phyloP scores from a whole-genome alignment of 768 basidiomycete genomes.

The Hortiboletus flavorubellus region DNA sequence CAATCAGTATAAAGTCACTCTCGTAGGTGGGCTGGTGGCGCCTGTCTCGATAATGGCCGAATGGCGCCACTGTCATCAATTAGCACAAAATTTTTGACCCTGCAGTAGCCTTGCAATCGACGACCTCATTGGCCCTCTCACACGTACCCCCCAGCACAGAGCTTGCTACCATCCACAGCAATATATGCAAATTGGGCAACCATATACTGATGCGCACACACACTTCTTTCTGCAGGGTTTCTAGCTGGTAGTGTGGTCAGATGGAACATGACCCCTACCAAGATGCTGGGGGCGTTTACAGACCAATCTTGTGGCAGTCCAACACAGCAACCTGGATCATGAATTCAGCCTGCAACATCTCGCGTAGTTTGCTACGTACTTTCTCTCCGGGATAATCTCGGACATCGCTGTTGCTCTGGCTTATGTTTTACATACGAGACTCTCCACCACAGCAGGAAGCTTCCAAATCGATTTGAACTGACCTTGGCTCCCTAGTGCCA shows the following conservation, averaged over 20 bases:
- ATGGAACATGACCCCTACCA: conserved; percentile 27
- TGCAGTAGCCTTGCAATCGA: conserved; percentile 22
- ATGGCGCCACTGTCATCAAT: conserved; percentile 27
- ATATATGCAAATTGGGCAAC: background rate
- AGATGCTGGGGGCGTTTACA: conserved; percentile 17
- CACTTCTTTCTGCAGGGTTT: conserved; percentile 17
- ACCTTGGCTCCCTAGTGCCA: background rate
- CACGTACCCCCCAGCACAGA: conserved; percentile 17
- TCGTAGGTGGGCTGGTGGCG: background rate
- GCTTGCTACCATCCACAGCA: background rate
- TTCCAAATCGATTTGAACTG: background rate
- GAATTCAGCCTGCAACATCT: background rate
- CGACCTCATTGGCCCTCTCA: conserved; percentile 13
- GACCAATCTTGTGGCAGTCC: conserved; percentile 7
- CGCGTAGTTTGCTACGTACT: conserved; percentile 1
- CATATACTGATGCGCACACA: conserved; percentile 8
- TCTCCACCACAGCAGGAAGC: background rate
- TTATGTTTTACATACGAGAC: background rate
- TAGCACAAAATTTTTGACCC: background rate
- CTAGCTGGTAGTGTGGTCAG: conserved; percentile 28
- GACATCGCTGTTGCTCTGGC: background rate
- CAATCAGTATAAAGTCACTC: background rate
- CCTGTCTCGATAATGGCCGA: background rate
- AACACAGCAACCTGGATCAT: background rate
- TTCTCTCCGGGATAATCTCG: background rate